These are phyloP conservation scores for Coemansia sp. DNA, from an alignment of 192 early-diverging fungal species.

Conservation along the genomic window DNA sequence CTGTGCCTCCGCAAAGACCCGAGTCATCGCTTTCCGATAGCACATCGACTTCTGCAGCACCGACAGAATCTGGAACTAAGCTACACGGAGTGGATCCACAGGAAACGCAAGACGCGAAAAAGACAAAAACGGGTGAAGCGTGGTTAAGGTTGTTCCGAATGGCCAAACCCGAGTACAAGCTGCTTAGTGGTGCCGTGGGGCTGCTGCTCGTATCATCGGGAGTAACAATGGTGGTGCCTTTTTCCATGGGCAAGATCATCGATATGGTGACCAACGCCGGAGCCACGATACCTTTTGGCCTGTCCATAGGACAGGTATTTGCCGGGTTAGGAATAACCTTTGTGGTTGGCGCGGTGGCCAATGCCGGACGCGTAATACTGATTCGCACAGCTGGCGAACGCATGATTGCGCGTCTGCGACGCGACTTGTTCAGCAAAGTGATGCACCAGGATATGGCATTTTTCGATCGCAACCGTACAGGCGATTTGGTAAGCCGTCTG, in stretches of 20 bases:
- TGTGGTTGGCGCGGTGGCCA: conserved; percentile 58
- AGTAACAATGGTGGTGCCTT: conserved; percentile 66
- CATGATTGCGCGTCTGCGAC: conserved; percentile 57
- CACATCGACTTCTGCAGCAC: no score
- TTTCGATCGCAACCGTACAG: conserved; percentile 63
- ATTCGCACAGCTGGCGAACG: conserved; percentile 63
- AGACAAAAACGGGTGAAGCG: conserved; percentile 27
- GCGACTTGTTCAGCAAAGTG: conserved; percentile 56
- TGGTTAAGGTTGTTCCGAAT: conserved; percentile 52
- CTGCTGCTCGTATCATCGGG: conserved; percentile 61
- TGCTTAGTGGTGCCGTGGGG: conserved; percentile 57
- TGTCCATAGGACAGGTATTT: conserved; percentile 59
- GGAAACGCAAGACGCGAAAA: conserved; percentile 18
- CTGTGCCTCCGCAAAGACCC: conserved; percentile 8
- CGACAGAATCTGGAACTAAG: background rate
- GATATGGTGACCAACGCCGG: conserved; percentile 61
- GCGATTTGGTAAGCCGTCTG: conserved; percentile 78
- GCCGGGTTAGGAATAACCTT: conserved; percentile 56
- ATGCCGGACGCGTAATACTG: conserved; percentile 59
- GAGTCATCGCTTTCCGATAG: background rate
- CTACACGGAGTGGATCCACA: conserved; percentile 31
- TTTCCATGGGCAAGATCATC: conserved; percentile 69
- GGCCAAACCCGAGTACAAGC: conserved; percentile 46
- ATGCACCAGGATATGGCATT: conserved; percentile 64
- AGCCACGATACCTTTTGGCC: conserved; percentile 46